Evolutionary conservation across 169 alveolate species (phyloP).

Genomic region (Eimeria acervulina): DNA sequence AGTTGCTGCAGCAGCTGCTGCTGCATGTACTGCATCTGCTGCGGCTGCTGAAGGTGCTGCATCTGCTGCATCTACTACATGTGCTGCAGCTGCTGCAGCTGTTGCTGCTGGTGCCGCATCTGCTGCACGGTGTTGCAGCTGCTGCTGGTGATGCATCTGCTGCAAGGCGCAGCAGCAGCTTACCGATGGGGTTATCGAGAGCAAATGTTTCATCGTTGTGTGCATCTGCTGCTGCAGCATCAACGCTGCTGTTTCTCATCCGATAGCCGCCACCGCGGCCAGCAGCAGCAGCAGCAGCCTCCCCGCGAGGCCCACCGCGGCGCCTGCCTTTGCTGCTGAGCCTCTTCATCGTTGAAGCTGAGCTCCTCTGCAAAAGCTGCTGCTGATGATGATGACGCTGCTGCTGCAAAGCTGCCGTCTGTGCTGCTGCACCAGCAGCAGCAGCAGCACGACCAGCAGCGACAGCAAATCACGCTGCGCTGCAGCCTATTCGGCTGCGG

Average conservation of each 20-base stretch:
- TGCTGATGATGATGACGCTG: background rate
- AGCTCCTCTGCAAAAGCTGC: background rate
- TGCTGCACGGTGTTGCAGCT: conserved; percentile 1
- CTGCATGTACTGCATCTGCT: background rate
- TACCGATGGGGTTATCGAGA: conserved; percentile 10
- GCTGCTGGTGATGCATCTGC: conserved; percentile 1
- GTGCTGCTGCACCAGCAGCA: background rate
- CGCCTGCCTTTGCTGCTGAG: background rate
- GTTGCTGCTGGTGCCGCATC: background rate
- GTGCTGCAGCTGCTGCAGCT: conserved; percentile 15
- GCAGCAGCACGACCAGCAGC: conserved; percentile 11
- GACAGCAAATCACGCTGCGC: conserved; percentile 31
- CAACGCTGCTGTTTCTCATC: background rate
- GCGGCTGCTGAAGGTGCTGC: background rate
- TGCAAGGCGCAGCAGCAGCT: conserved; percentile 1
- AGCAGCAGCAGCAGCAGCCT: background rate
- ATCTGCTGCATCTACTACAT: background rate
- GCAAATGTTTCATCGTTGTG: conserved; percentile 44
- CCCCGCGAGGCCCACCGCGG: background rate
- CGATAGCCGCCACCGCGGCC: background rate
- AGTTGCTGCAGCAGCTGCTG: background rate
- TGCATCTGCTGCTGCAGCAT: conserved; percentile 58
- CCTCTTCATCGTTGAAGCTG: background rate
- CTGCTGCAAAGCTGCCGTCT: background rate
- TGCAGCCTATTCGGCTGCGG: conserved; percentile 43